Conservation (phyloP, 331 rosid species). For the Arachis monticola region DNA sequence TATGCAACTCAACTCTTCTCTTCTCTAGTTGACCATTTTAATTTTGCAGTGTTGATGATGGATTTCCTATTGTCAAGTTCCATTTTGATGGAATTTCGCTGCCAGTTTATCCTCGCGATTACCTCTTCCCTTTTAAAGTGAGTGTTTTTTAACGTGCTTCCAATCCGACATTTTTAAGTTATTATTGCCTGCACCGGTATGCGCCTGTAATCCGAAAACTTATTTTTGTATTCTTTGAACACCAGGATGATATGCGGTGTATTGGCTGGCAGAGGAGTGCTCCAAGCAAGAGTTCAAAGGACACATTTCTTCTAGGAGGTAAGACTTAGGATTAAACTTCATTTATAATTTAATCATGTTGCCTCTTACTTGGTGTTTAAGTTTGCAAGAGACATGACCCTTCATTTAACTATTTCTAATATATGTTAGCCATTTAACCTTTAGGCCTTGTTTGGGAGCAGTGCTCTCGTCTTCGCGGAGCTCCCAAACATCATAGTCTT, state of each 20-base stretch:
- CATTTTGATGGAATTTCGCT: slow-evolving; percentile 59
- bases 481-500: too few species aligned
- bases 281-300: slow-evolving; percentile 56
- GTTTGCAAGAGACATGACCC: slow-evolving; percentile 15
- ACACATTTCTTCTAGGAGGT: slow-evolving; percentile 89
- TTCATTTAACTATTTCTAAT: slow-evolving; percentile 21
- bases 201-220: neutral
- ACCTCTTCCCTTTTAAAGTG: slow-evolving; percentile 59
- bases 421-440: slow-evolving; percentile 12
- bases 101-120: slow-evolving; percentile 70
- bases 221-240: slow-evolving; percentile 30
- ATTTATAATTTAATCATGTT: slow-evolving; percentile 14
- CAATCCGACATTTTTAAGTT: neutral
- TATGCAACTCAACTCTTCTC: slow-evolving; percentile 26
- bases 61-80: slow-evolving; percentile 71
- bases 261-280: slow-evolving; percentile 84
- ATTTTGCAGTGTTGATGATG: slow-evolving; percentile 70
- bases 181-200: neutral
- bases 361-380: slow-evolving; percentile 11
- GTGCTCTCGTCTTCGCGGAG: neutral
- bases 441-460: too few species aligned
- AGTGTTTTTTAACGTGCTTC: slow-evolving; percentile 37
- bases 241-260: slow-evolving; percentile 62
- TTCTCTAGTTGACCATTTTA: slow-evolving; percentile 23
- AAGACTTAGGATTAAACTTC: slow-evolving; percentile 19